Evolutionary conservation across 257 asterid genomes (phyloP).

Genomic region (Fraxinus pennsylvanica): DNA sequence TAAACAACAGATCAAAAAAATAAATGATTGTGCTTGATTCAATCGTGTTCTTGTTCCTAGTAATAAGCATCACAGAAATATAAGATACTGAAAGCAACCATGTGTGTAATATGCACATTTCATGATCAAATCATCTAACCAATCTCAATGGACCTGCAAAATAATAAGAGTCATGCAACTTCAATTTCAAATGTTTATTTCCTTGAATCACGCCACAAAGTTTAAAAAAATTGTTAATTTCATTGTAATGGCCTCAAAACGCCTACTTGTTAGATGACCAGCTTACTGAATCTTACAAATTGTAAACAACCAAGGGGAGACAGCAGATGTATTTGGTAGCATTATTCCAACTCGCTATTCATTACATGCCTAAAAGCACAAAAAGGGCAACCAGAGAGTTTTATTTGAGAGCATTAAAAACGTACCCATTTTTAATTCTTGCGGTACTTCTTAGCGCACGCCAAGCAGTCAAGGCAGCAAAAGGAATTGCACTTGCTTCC

Average conservation of each 20-base stretch:
- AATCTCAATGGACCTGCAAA: not conserved
- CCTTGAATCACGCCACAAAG: not conserved
- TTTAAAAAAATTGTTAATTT: not conserved
- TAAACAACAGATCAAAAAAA: not conserved
- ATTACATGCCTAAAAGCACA: not conserved
- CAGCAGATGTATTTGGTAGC: not conserved
- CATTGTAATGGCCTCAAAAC: not conserved
- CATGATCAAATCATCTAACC: constrained; percentile 2
- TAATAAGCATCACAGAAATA: not conserved
- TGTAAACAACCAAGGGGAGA: constrained; percentile 14
- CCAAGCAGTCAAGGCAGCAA: constrained; percentile 99
- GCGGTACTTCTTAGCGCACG: constrained; percentile 92
- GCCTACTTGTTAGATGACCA: constrained; percentile 5
- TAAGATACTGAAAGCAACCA: not conserved
- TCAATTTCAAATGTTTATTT: constrained; percentile 1
- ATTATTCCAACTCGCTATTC: not conserved
- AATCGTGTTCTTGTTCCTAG: not conserved
- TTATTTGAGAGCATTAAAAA: constrained; percentile 2
- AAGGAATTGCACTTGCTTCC: constrained; percentile 99
- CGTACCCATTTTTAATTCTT: constrained; percentile 72
- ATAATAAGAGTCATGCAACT: not conserved
- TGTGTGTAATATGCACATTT: not conserved
- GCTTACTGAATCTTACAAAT: not conserved
- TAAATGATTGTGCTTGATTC: constrained; percentile 10
- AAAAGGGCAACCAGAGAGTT: not conserved